Percentiles rank a stretch among this genome's conserved stretches.
phyloP scores from a whole-genome alignment of 176 grass and related monocot species.

The Triticum dicoccoides region DNA sequence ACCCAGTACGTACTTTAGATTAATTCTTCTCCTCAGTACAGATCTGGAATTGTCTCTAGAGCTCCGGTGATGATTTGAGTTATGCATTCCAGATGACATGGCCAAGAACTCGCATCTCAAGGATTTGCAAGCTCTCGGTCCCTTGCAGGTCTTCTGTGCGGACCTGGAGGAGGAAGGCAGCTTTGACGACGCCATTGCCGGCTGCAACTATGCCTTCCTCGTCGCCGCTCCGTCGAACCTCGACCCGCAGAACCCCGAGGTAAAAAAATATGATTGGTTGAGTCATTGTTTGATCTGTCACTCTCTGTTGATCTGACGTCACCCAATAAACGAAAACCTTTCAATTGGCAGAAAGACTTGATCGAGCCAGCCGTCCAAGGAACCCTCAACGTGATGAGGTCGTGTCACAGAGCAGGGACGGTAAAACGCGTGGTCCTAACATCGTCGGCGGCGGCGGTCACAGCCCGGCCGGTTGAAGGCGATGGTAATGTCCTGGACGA shows the following conservation, averaged over 20 bases:
- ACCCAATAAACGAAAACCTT: no score
- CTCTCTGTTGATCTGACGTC: no score
- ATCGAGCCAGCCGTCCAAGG: slow-evolving; percentile 47
- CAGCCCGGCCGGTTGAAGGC: slow-evolving; percentile 12
- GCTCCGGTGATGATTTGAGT: no score
- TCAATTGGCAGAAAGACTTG: slow-evolving; percentile 45
- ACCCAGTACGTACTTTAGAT: neutral
- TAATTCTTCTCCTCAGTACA: no score
- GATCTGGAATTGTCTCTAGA: neutral
- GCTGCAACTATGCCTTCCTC: slow-evolving; percentile 62
- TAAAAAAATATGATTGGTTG: neutral
- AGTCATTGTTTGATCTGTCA: neutral
- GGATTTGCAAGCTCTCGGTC: slow-evolving; percentile 47
- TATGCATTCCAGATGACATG: slow-evolving; percentile 13
- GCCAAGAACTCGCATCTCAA: slow-evolving; percentile 38
- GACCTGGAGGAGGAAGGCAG: slow-evolving; percentile 64
- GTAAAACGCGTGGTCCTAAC: slow-evolving; percentile 62
- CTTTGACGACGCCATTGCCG: slow-evolving; percentile 51
- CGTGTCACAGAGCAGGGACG: slow-evolving; percentile 47
- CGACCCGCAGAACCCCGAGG: slow-evolving; percentile 40
- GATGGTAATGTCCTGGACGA: slow-evolving; percentile 53
- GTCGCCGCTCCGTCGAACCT: slow-evolving; percentile 61
- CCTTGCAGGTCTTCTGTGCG: slow-evolving; percentile 34
- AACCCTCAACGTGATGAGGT: slow-evolving; percentile 60
- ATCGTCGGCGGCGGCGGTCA: slow-evolving; percentile 46